Evolutionary conservation across 2,329 filamentous ascomycete genomes (phyloP), one percentile per base, ranked within the genome.

Genomic region (Fusarium pseudonygamai): DNA sequence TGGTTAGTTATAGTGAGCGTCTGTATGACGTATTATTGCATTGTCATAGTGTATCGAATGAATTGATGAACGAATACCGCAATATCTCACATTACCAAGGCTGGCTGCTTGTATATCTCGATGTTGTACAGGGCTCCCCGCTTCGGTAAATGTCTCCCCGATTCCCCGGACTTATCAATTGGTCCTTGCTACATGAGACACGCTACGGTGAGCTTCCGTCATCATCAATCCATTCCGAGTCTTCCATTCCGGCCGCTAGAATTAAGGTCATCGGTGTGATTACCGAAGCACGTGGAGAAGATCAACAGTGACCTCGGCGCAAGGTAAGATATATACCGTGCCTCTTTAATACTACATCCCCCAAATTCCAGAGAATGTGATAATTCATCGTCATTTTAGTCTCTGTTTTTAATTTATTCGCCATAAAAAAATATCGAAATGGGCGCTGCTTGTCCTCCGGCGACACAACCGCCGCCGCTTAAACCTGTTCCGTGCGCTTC

Each of bases 401-500:
- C 34, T 47, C 37, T 60, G 22, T 20, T 42, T 47, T 60, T 30
- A 24, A 37, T 30, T n/a, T 24, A 28, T 40, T 14, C 28, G 7
- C 34, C 24, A 9, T 22, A 10, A 32, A 5, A 5, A 34, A 30
- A 37, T n/a, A 22, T 15, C 14, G 26, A 68, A 65, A 74, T 74
- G 71, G 71, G 71, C 22, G 36, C 71, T 36, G 58, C 71, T 22
- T 72, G 71, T 30, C 67, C 71, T 24, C 67, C 71, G 40, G 56
- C 59, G 34, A 49, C 62, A 14, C 76, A 69, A 46, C 69, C 60
- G 32, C 68, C 50, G 61, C 62, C 64, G 36, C 65, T 62, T 11
- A 61, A 60, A 42, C 42, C 42, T 16, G 56, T 60, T n/a, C 67
- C 69, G 53, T 73, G 69, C 79, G 84, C 89, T 15, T 89, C 92